Evolutionary conservation across 2,329 filamentous ascomycete genomes (phyloP).

Genomic region (Cyphellophora attinorum): DNA sequence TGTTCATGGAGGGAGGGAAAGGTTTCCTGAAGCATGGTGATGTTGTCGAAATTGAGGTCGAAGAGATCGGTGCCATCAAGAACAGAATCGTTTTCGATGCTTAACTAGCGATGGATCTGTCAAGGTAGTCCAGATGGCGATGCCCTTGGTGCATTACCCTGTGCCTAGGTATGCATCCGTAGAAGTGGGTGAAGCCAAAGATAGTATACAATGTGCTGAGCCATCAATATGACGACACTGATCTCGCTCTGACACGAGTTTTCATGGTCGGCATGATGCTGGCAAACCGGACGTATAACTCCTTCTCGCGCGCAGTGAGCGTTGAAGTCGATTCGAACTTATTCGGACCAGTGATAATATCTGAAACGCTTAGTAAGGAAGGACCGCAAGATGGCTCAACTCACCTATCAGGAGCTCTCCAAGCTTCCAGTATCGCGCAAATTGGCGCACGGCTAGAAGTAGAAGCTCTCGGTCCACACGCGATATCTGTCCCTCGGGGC

Average conservation of each 20-base stretch:
- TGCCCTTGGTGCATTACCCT: too few species aligned
- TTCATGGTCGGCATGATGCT: constrained; percentile 1
- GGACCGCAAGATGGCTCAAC: background rate
- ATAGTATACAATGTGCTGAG: too few species aligned
- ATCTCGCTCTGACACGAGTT: too few species aligned
- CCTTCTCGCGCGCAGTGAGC: constrained; percentile 2
- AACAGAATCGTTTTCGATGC: constrained; percentile 4
- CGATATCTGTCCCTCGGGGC: too few species aligned
- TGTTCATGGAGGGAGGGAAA: constrained; percentile 27
- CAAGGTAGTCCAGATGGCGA: too few species aligned
- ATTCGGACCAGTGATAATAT: constrained; percentile 2
- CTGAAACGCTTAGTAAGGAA: background rate
- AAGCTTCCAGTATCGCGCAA: constrained; percentile 3
- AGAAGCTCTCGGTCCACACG: too few species aligned
- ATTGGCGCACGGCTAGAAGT: too few species aligned
- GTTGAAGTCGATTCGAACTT: constrained; percentile 1
- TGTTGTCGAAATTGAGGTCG: constrained; percentile 3
- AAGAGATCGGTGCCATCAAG: background rate
- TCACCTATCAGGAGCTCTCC: constrained; percentile 3
- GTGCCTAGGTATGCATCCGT: too few species aligned
- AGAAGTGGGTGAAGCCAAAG: too few species aligned
- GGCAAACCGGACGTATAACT: constrained; percentile 2
- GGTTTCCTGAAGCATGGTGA: constrained; percentile 2
- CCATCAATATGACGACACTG: too few species aligned
- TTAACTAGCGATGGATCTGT: constrained; percentile 1